Base-by-base conservation (phyloP, 768 basidiomycete species). In the Kwoniella sp. region DNA sequence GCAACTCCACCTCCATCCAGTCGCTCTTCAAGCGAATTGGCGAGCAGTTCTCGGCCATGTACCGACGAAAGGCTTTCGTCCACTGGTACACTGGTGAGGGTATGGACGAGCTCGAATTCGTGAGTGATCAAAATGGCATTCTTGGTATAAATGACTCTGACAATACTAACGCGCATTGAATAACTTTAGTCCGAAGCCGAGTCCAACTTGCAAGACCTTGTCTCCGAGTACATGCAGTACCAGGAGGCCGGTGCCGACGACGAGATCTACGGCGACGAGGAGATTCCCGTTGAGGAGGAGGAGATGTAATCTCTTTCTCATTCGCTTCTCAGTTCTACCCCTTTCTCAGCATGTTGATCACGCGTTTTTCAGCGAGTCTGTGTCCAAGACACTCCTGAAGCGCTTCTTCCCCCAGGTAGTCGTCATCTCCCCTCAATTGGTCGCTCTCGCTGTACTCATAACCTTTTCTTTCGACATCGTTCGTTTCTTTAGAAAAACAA, bases 31-130 rank as follows among this genome's bases (percentile, higher is more conserved):
- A 93, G 85, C 93, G 95, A 84, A 92, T 98, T 79, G 90, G 88
- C 70, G 92, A 95, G 80, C 93, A 97, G 81, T 98, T 99, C 87
- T 91, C 91, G 66, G 91, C 92, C 82, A 99, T 97, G 96, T 95
- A 93, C 82, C 72, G 82, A 73, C 86, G 95, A 80, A 97, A 97
- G 84, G 94, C 94, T 63, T 77, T 76, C 68, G 76, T 78, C 57
- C 76, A 95, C 81, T 95, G 94, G 94, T 97, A 97, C 82, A 98
- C 94, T 36, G 92, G 95, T 81, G 96, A 98, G 84, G 96, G 96
- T 80, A 98, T 99, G 95, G 95, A 83, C 78, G 82, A 83, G 79
- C 77, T 82, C 71, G 79, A 81, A 71, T 80, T 76, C 68, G 74
- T 76, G 56, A 64, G 72, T 71, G 8, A 1, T 15, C 40, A n/a